Evolutionary conservation across 2,329 filamentous ascomycete species (phyloP).

Genomic region (Metarhizium humberi): DNA sequence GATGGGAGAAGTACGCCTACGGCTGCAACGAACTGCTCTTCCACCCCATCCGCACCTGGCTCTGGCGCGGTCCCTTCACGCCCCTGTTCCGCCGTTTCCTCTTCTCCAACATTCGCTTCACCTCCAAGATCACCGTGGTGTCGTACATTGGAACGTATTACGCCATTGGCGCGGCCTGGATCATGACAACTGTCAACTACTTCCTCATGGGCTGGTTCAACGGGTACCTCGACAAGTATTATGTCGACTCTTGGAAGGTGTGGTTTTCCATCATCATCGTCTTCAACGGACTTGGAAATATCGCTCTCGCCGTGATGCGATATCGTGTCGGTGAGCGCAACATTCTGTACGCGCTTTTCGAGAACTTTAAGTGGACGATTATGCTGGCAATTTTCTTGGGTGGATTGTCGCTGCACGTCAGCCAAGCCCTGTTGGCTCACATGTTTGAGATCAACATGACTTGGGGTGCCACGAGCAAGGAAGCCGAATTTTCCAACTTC

Average conservation of each 20-base stretch:
- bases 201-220: slow-evolving; percentile 70
- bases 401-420: slow-evolving; percentile 71
- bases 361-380: slow-evolving; percentile 66
- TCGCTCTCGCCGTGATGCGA: slow-evolving; percentile 62
- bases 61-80: slow-evolving; percentile 66
- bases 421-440: slow-evolving; percentile 68
- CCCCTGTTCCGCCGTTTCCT: slow-evolving; percentile 69
- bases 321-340: slow-evolving; percentile 59
- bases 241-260: slow-evolving; percentile 68
- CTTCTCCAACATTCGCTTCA: slow-evolving; percentile 62
- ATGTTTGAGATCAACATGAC: slow-evolving; percentile 82
- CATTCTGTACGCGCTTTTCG: slow-evolving; percentile 46
- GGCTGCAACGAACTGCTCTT: slow-evolving; percentile 78
- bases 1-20: slow-evolving; percentile 83
- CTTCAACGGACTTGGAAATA: slow-evolving; percentile 66
- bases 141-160: slow-evolving; percentile 77
- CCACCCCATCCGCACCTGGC: slow-evolving; percentile 66
- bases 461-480: slow-evolving; percentile 79
- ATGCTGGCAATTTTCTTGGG: slow-evolving; percentile 74
- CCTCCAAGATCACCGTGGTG: slow-evolving; percentile 66
- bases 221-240: slow-evolving; percentile 71
- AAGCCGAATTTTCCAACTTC: slow-evolving; percentile 73
- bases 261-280: slow-evolving; percentile 75
- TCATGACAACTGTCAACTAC: slow-evolving; percentile 65
- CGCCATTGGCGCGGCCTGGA: slow-evolving; percentile 66